These are phyloP conservation scores for Scheffersomyces stipitis DNA, from an alignment of 805 yeast species.

Conservation along the genomic window DNA sequence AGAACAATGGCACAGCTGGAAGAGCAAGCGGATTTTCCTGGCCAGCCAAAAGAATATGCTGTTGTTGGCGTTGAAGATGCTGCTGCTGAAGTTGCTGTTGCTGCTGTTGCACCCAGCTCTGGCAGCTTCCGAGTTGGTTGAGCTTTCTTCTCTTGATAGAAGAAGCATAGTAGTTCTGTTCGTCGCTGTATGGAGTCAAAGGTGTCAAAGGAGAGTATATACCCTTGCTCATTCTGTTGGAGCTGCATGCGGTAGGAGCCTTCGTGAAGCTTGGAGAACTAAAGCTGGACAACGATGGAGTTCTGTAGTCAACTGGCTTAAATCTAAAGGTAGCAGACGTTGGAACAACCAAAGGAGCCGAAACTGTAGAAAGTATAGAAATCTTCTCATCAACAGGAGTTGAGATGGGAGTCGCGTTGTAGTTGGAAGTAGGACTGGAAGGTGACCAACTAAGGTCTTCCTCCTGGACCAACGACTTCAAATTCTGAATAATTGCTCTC, in stretches of 20 bases:
- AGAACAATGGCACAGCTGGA: too few relatives aligned
- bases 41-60: too few relatives aligned
- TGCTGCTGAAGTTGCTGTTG: constrained; percentile 1
- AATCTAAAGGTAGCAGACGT: constrained; percentile 6
- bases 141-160: constrained; percentile 7
- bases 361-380: not conserved
- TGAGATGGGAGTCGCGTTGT: constrained; percentile 1
- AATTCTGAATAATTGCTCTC: constrained; percentile 6
- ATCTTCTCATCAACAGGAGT: not conserved
- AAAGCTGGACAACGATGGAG: not conserved
- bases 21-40: too few relatives aligned
- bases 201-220: constrained; percentile 23
- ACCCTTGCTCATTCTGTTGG: not conserved
- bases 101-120: not conserved
- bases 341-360: constrained; percentile 7
- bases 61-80: too few relatives aligned
- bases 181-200: constrained; percentile 16
- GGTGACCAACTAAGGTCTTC: constrained; percentile 1
- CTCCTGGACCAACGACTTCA: constrained; percentile 9
- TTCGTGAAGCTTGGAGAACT: not conserved
- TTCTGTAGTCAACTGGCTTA: not conserved
- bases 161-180: constrained; percentile 5
- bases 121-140: not conserved
- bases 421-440: not conserved
- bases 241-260: constrained; percentile 3